These are phyloP conservation scores for Myrica gale DNA, from an alignment of 306 rosid genomes.

Conservation along the genomic window DNA sequence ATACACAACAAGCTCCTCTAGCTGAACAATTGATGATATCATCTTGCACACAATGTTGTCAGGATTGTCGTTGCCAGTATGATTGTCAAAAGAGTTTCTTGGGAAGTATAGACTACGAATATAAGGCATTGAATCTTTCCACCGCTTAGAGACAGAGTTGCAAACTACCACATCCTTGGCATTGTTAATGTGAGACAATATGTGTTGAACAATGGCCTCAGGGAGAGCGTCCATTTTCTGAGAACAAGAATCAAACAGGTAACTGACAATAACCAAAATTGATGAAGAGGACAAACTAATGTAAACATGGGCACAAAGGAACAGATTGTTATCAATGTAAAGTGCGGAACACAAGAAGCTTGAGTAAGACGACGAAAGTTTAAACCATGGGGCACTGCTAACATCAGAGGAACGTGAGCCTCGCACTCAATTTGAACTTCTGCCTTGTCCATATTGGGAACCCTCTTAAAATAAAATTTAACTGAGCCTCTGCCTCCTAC, in stretches of 20 bases:
- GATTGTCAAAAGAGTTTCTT: constrained; percentile 68
- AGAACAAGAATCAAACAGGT: constrained; percentile 26
- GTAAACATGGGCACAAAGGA: background rate
- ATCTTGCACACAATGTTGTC: constrained; percentile 67
- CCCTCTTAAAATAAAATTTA: background rate
- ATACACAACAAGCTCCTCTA: constrained; percentile 78
- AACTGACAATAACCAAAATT: constrained; percentile 10
- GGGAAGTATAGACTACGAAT: constrained; percentile 71
- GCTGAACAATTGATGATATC: constrained; percentile 49
- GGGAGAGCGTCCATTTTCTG: constrained; percentile 81
- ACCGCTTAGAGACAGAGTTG: constrained; percentile 80
- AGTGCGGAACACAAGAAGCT: background rate
- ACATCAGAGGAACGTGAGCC: background rate
- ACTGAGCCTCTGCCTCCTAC: background rate
- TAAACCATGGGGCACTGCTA: background rate
- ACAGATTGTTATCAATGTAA: constrained; percentile 1
- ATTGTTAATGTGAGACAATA: constrained; percentile 60
- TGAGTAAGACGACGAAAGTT: background rate
- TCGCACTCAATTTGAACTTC: background rate
- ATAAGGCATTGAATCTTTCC: constrained; percentile 69
- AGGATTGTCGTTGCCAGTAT: constrained; percentile 35
- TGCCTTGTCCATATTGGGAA: background rate
- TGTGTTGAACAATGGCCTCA: constrained; percentile 71
- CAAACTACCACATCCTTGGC: constrained; percentile 81
- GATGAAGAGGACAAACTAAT: background rate